Conservation (phyloP, 345 rosid species). For the Iberis pinnata region DNA sequence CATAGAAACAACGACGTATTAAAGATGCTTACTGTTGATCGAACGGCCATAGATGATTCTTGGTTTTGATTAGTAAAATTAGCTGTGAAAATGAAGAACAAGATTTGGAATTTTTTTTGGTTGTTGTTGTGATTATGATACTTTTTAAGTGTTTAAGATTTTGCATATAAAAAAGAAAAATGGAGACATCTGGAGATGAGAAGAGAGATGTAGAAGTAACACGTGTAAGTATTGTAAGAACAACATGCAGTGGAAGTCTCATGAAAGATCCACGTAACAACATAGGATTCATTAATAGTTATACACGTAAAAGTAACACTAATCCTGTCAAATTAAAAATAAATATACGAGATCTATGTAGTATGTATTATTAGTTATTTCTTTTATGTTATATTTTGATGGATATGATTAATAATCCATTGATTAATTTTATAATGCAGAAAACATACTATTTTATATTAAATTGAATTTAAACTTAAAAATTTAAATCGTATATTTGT, state of each 20-base stretch:
- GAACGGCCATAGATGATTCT: conserved; percentile 31
- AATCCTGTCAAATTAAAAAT: too few relatives aligned
- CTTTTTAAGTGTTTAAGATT: conserved; percentile 5
- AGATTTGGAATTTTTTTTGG: too few relatives aligned
- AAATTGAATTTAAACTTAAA: too few relatives aligned
- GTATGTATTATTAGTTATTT: too few relatives aligned
- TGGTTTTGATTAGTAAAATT: neutral
- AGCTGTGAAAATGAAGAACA: neutral
- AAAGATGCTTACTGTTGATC: conserved; percentile 34
- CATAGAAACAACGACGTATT: too few relatives aligned
- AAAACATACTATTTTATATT: too few relatives aligned
- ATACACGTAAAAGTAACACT: too few relatives aligned
- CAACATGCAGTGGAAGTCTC: conserved; percentile 38
- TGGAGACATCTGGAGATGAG: conserved; percentile 40
- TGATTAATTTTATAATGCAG: too few relatives aligned
- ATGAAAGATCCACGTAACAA: conserved; percentile 38
- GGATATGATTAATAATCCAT: too few relatives aligned
- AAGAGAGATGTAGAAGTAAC: conserved; percentile 22
- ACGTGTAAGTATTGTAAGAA: conserved; percentile 11
- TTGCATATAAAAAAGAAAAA: conserved; percentile 10
- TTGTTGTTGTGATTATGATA: neutral
- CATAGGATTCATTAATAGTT: neutral
- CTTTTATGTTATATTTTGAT: too few relatives aligned
- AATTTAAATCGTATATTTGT: too few relatives aligned
- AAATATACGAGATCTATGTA: too few relatives aligned